Evolutionary conservation across 352 stramenopile species (phyloP).

Genomic region (Phytophthora pini): DNA sequence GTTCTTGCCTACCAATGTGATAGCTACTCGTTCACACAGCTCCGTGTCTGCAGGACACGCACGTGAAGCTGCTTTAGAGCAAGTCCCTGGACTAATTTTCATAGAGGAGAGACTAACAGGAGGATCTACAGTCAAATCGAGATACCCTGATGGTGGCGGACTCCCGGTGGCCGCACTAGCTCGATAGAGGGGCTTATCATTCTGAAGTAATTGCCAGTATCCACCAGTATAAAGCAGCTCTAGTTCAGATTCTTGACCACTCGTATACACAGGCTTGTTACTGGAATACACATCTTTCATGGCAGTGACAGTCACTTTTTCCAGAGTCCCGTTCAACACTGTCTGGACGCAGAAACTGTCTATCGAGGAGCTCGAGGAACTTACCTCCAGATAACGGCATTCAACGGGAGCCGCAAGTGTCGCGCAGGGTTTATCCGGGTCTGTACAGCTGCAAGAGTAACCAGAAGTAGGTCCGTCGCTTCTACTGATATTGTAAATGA

Average conservation of each 20-base stretch:
- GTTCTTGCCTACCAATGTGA: constrained; percentile 61
- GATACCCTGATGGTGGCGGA: constrained; percentile 44
- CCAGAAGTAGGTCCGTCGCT: constrained; percentile 53
- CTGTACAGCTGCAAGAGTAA: constrained; percentile 54
- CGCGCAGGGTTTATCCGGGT: constrained; percentile 48
- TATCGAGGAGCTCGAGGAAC: constrained; percentile 12
- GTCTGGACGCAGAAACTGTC: constrained; percentile 47
- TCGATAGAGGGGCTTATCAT: constrained; percentile 33
- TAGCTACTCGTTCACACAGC: constrained; percentile 48
- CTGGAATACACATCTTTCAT: constrained; percentile 46
- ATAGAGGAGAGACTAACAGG: constrained; percentile 20
- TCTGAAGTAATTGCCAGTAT: constrained; percentile 41
- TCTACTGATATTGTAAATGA: constrained; percentile 49
- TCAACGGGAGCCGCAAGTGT: constrained; percentile 47
- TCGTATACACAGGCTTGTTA: constrained; percentile 49
- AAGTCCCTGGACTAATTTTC: constrained; percentile 51
- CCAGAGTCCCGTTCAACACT: constrained; percentile 18
- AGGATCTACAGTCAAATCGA: constrained; percentile 29
- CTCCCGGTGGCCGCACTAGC: constrained; percentile 25
- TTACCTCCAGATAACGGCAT: constrained; percentile 42
- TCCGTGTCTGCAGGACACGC: constrained; percentile 50
- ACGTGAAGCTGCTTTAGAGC: constrained; percentile 25
- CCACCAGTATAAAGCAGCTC: constrained; percentile 46
- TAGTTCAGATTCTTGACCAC: constrained; percentile 15
- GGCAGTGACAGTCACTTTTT: constrained; percentile 38